These are phyloP conservation scores for Tribonema minus DNA, from an alignment of 108 stramenopile species.

Conservation along the genomic window DNA sequence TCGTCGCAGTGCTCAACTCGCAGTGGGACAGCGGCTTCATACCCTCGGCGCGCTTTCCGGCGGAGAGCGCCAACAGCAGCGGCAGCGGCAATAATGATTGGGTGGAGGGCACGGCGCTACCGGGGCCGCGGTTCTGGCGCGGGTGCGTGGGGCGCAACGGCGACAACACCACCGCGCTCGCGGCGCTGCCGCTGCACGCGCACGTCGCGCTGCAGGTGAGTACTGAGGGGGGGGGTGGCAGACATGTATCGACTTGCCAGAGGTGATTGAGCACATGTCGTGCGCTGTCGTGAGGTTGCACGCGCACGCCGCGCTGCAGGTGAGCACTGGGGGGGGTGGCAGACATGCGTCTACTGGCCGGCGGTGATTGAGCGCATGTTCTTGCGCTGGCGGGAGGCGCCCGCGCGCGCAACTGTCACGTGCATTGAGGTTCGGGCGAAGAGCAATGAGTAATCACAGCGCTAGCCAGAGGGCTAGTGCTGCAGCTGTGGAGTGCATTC, in stretches of 20 bases:
- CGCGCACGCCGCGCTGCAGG: conserved; percentile 32
- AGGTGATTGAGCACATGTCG: too few relatives aligned
- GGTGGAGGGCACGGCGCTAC: conserved; percentile 15
- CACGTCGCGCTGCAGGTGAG: conserved; percentile 35
- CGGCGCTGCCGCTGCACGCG: conserved; percentile 34
- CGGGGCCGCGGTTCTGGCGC: conserved; percentile 21
- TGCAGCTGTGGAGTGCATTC: too few relatives aligned
- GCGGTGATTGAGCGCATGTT: too few relatives aligned
- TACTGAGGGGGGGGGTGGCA: neutral
- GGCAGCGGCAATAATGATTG: neutral
- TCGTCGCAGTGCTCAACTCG: conserved; percentile 19
- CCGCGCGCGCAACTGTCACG: conserved; percentile 25
- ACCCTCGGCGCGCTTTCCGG: conserved; percentile 24
- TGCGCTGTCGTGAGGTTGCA: conserved; percentile 20
- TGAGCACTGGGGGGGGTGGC: neutral
- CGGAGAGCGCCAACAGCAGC: neutral
- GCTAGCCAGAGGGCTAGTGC: too few relatives aligned
- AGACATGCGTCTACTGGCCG: neutral
- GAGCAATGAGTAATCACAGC: too few relatives aligned
- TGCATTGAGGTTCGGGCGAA: too few relatives aligned
- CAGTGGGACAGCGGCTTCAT: conserved; percentile 40
- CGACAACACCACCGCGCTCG: conserved; percentile 32
- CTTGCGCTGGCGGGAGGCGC: conserved; percentile 7
- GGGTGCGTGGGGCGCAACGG: neutral
- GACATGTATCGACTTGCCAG: neutral